Conservation (phyloP, 2,329 filamentous ascomycete genomes). For the Westerdykella ornata region DNA sequence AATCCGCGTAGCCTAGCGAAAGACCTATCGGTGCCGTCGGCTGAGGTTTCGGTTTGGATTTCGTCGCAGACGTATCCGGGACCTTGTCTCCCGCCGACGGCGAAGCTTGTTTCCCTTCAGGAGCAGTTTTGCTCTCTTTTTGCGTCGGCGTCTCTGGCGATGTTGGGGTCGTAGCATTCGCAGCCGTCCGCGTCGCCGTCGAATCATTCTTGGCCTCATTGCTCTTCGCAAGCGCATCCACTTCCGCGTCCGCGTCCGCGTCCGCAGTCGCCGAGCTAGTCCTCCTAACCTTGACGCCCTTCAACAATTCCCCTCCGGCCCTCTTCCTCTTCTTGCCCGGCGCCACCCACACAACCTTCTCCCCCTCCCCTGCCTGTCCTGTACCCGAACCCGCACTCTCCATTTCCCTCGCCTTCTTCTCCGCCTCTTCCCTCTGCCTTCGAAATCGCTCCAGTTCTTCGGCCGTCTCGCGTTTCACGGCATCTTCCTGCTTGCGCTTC, state of each 20-base stretch:
- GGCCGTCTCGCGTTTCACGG: constrained; percentile 52
- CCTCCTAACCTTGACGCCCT: constrained; percentile 42
- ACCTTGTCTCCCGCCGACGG: neutral
- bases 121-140: neutral
- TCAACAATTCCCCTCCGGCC: constrained; percentile 27
- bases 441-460: constrained; percentile 55
- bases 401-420: constrained; percentile 42
- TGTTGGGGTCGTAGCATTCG: neutral
- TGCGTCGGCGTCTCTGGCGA: neutral
- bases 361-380: constrained; percentile 34
- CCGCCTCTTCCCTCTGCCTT: constrained; percentile 53
- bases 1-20: neutral
- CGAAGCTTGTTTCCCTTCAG: neutral
- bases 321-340: constrained; percentile 49
- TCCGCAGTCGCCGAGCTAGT: constrained; percentile 19
- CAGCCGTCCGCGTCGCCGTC: neutral
- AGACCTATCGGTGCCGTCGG: neutral
- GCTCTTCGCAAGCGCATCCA: neutral
- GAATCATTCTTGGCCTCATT: no score
- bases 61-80: no score
- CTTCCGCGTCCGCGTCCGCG: constrained; percentile 1
- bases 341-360: constrained; percentile 34
- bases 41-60: no score
- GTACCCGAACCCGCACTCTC: constrained; percentile 32
- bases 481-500: constrained; percentile 51